Conservation (phyloP, 805 yeast genomes). For the Candida sanyiensis region DNA sequence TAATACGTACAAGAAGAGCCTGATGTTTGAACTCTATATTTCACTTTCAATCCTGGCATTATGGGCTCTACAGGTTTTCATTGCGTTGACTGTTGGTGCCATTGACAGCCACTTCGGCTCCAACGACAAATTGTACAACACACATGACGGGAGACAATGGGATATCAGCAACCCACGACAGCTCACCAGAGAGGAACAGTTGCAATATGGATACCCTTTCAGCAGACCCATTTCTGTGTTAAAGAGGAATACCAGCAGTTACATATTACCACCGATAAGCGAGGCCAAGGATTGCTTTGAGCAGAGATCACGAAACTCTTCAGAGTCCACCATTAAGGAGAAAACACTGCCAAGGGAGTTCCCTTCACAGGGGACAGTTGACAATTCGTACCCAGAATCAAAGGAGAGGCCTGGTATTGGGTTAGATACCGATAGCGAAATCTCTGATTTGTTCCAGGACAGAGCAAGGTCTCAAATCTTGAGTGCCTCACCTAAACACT, state of each 20-base stretch:
- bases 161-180: conserved; percentile 19
- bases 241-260: no score
- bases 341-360: no score
- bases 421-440: background rate
- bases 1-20: conserved; percentile 29
- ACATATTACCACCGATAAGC: no score
- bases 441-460: conserved; percentile 4
- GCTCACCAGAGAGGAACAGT: conserved; percentile 15
- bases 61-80: conserved; percentile 43
- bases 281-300: no score
- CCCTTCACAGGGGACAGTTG: background rate
- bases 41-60: conserved; percentile 38
- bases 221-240: conserved; percentile 10
- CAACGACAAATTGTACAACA: background rate
- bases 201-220: conserved; percentile 20
- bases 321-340: no score
- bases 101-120: conserved; percentile 4
- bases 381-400: background rate
- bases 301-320: no score
- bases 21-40: conserved; percentile 43
- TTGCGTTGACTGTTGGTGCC: conserved; percentile 27
- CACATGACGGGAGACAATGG: background rate
- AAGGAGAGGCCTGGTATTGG: background rate
- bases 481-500: background rate
- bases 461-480: conserved; percentile 1